Percentiles rank a stretch among this genome's conserved stretches.
phyloP scores from a whole-genome alignment of 257 asterid genomes.

The Apocynum venetum region DNA sequence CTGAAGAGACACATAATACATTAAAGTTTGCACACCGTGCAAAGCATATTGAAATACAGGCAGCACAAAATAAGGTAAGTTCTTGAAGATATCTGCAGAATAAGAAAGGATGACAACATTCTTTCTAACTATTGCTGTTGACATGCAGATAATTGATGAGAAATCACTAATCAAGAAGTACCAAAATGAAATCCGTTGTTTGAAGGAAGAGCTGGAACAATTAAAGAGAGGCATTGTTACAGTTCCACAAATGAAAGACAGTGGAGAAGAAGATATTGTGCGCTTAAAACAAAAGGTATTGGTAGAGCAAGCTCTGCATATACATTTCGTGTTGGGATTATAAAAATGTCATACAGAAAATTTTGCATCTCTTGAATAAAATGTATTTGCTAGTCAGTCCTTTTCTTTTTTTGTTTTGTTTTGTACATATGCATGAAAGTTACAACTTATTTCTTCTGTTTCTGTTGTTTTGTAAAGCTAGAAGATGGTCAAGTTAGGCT shows the following conservation, averaged over 20 bases:
- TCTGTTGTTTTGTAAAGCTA: conserved; percentile 57
- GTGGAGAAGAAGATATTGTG: conserved; percentile 72
- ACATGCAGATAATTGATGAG: conserved; percentile 92
- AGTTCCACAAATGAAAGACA: conserved; percentile 56
- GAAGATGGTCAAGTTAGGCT: conserved; percentile 98
- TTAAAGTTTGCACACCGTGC: conserved; percentile 98
- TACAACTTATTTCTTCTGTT: conserved; percentile 18
- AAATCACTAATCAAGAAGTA: conserved; percentile 96
- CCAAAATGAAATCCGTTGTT: conserved; percentile 84
- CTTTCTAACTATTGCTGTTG: conserved; percentile 23
- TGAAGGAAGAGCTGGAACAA: conserved; percentile 95
- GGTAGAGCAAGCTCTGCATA: conserved; percentile 1
- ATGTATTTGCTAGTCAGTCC: neutral
- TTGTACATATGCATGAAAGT: neutral
- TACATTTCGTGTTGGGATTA: neutral
- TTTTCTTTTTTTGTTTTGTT: neutral
- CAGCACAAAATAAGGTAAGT: conserved; percentile 87
- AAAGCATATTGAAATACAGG: conserved; percentile 94
- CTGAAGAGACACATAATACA: conserved; percentile 99
- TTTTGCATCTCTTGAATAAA: neutral
- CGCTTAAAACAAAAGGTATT: conserved; percentile 92
- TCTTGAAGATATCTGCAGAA: conserved; percentile 16
- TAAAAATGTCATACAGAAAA: neutral
- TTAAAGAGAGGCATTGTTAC: conserved; percentile 82
- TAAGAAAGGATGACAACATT: conserved; percentile 11